Base-by-base conservation (phyloP, 2,329 filamentous ascomycete genomes). In the Pestalotiopsis sp. region DNA sequence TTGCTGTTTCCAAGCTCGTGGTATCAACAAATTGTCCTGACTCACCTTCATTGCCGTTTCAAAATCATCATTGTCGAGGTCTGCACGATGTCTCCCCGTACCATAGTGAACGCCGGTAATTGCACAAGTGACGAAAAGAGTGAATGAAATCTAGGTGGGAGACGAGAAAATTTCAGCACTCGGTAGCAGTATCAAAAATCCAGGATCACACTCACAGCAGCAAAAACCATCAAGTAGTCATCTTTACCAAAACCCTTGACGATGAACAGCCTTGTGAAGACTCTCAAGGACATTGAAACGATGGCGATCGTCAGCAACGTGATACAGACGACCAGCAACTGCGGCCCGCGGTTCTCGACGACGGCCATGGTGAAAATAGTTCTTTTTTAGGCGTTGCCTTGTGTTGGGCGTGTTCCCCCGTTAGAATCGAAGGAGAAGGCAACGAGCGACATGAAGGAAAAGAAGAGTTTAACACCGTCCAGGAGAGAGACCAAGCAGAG, bases 31-130 rank as follows among this genome's bases (percentile, higher is more conserved):
- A 20, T 17, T 27, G 9, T 23, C 61, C 38, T 17, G 13, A 41
- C 68, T 12, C n/a, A 69, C 68, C 68, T 68, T 66, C 68, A 69
- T 67, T 4, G 68, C 68, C 25, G 49, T 27, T 45, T 65, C 41
- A 9, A 67, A n/a, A 4, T 69, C 56, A 25, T 41, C 4, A 5
- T 31, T 25, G 7, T 12, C 12, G 7, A 68, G 65, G 39, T 65
- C 39, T 13, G 6, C 23, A 23, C 61, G 56, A 58, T 69, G 68
- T 23, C 68, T 20, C 31, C 68, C 68, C 4, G 68, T 69, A 6
- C 68, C 68, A 58, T 69, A 66, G 41, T 65, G 61, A 20, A 66
- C 62, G 31, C 68, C 66, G 31, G 65, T 69, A 17, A 69, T 63
- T 9, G 68, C 27, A 56, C 60, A 69, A 31, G 68, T 49, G 11